phyloP scores from a whole-genome alignment of 495 filamentous ascomycete species.

The Xylaria bambusicola region DNA sequence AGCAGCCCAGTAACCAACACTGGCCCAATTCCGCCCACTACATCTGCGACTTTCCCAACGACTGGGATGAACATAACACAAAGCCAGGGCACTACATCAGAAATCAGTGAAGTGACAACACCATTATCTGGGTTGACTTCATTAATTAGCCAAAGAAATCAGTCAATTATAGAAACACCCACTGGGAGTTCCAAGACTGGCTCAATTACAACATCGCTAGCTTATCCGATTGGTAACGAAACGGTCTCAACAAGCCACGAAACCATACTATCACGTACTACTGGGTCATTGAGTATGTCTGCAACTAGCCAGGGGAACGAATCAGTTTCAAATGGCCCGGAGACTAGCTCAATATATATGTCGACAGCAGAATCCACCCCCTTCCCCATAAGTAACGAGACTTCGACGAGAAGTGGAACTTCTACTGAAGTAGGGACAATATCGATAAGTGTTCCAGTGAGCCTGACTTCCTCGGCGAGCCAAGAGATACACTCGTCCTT shows the following conservation, averaged over 20 bases:
- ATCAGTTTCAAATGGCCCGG: conserved; percentile 9
- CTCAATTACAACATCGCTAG: neutral
- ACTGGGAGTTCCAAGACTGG: neutral
- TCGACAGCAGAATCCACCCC: conserved; percentile 18
- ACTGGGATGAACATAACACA: neutral
- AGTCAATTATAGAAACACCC: neutral
- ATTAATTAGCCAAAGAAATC: conserved; percentile 1
- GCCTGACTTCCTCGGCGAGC: neutral
- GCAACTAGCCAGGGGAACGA: conserved; percentile 8
- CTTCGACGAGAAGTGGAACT: conserved; percentile 9
- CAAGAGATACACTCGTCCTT: neutral
- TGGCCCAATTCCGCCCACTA: neutral
- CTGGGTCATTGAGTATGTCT: neutral
- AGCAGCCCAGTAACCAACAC: neutral
- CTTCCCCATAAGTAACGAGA: conserved; percentile 28
- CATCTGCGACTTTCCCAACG: neutral
- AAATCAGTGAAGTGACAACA: neutral
- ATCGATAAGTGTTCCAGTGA: neutral
- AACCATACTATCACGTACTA: neutral
- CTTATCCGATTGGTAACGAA: neutral
- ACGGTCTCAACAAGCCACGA: neutral
- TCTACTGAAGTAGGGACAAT: conserved; percentile 17
- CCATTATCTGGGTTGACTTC: neutral
- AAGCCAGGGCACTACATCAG: neutral
- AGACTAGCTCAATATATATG: conserved; percentile 15